Evolutionary conservation across 441 rosid genomes (phyloP).

Genomic region (Aleurites moluccanus): DNA sequence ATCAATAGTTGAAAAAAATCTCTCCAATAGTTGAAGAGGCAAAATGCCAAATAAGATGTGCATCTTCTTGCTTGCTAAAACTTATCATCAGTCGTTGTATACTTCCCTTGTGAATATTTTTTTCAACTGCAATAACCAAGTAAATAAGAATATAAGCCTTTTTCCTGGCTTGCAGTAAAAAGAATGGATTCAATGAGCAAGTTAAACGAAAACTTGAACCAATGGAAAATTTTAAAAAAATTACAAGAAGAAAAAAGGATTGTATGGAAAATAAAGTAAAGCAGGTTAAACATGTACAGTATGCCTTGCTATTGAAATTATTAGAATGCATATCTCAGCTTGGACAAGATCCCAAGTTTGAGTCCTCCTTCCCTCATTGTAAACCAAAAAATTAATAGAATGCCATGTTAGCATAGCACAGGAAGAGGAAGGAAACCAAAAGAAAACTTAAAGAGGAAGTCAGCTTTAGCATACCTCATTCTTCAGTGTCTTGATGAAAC

Average conservation of each 20-base stretch:
- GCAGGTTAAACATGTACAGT: not conserved
- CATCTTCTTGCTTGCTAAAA: constrained; percentile 16
- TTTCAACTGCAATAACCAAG: constrained; percentile 59
- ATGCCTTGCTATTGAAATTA: not conserved
- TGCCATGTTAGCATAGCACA: not conserved
- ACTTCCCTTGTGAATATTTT: constrained; percentile 60
- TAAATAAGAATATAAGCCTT: constrained; percentile 21
- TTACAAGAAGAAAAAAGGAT: not conserved
- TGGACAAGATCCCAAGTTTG: too few relatives aligned
- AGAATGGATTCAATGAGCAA: not conserved
- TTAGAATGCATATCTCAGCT: too few relatives aligned
- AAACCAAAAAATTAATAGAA: not conserved
- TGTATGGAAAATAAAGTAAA: not conserved
- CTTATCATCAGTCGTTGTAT: constrained; percentile 44
- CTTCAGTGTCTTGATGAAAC: constrained; percentile 86
- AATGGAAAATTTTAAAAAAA: not conserved
- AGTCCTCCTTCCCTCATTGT: too few relatives aligned
- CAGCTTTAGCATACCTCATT: constrained; percentile 57
- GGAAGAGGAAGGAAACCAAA: constrained; percentile 16
- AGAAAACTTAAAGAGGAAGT: constrained; percentile 13
- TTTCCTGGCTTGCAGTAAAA: not conserved
- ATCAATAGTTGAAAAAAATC: constrained; percentile 11
- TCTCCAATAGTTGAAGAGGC: constrained; percentile 2
- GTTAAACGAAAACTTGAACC: not conserved
- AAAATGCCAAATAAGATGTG: not conserved